Percentiles rank a stretch among this genome's conserved stretches.
These are phyloP conservation scores for Tagetes patula DNA, from an alignment of 129 eudicot genomes.

Conservation along the genomic window DNA sequence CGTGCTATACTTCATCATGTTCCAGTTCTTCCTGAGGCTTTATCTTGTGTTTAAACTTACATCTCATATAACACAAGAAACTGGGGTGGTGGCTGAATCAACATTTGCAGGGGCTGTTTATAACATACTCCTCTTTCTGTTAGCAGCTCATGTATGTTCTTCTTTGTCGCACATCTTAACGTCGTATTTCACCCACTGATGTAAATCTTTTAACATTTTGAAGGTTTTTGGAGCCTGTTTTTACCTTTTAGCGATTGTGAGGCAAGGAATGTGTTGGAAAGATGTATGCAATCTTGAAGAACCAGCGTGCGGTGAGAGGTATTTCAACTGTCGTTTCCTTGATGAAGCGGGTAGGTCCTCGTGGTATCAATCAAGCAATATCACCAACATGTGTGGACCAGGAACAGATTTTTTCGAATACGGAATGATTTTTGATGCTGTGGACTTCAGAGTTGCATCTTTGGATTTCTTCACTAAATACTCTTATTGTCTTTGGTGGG, in stretches of 20 bases:
- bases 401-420: constrained; percentile 39
- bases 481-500: constrained; percentile 81
- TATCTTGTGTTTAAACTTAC: constrained; percentile 59
- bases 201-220: not conserved
- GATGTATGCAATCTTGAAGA: constrained; percentile 52
- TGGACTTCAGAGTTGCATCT: constrained; percentile 38
- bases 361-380: constrained; percentile 59
- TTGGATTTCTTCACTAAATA: constrained; percentile 52
- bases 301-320: constrained; percentile 47
- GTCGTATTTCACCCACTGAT: not conserved
- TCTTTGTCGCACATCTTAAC: not conserved
- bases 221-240: constrained; percentile 75
- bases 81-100: constrained; percentile 64
- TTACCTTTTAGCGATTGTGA: constrained; percentile 70
- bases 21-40: constrained; percentile 64
- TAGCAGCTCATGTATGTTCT: constrained; percentile 76
- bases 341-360: constrained; percentile 38
- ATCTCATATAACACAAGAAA: constrained; percentile 57
- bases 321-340: constrained; percentile 45
- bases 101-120: constrained; percentile 80
- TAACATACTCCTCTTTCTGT: constrained; percentile 60
- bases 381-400: constrained; percentile 47
- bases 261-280: constrained; percentile 82
- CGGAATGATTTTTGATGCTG: constrained; percentile 56
- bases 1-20: constrained; percentile 48